Conservation (phyloP, 495 filamentous ascomycete genomes). For the Neurospora discreta region DNA sequence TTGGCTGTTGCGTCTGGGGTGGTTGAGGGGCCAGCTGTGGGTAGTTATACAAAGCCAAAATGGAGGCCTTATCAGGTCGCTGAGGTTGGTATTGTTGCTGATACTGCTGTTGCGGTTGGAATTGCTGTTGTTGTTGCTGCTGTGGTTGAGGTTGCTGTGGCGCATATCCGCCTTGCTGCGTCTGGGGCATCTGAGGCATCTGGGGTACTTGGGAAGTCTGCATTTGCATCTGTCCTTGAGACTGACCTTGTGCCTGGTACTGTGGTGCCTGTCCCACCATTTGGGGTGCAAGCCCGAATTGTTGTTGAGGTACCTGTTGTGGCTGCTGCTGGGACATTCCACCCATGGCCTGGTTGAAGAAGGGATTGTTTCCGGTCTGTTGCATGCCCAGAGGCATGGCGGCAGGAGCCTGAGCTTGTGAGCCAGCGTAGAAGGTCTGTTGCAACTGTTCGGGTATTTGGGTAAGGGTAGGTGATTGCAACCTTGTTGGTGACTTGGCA, state of each 20-base stretch:
- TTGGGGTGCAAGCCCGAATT: constrained; percentile 12
- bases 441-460: constrained; percentile 43
- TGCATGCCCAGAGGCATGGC: constrained; percentile 25
- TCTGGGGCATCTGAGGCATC: not conserved
- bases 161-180: not conserved
- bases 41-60: constrained; percentile 78
- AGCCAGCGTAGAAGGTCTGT: constrained; percentile 31
- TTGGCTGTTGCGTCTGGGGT: constrained; percentile 7
- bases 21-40: constrained; percentile 52
- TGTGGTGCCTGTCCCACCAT: constrained; percentile 11
- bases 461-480: constrained; percentile 31
- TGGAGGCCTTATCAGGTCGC: constrained; percentile 62
- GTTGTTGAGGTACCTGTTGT: constrained; percentile 23
- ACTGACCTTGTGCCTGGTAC: constrained; percentile 22
- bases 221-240: constrained; percentile 19
- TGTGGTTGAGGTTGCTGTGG: not conserved
- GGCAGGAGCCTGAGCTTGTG: not conserved
- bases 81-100: constrained; percentile 23
- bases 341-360: constrained; percentile 33
- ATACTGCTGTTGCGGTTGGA: constrained; percentile 18
- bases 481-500: constrained; percentile 33
- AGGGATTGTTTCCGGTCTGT: constrained; percentile 39
- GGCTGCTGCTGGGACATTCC: constrained; percentile 20
- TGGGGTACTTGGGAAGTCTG: constrained; percentile 4
- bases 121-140: constrained; percentile 22